Base-by-base conservation (phyloP, 1,284 basidiomycete genomes). In the Bondarzewia mesenterica region DNA sequence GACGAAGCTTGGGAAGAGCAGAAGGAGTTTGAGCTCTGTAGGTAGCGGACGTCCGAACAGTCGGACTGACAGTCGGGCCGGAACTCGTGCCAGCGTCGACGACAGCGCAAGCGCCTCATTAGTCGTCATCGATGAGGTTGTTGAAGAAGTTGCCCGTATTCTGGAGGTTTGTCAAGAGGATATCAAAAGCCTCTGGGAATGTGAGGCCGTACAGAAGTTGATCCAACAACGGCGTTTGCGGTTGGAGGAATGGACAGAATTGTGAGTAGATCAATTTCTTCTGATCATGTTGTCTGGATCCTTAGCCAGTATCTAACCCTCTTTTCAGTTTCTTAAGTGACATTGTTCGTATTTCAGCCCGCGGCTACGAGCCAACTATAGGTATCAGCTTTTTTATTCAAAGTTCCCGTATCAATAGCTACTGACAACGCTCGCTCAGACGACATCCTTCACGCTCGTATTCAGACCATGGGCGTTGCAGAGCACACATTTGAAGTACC, bases 401-500 rank as follows among this genome's bases (percentile, higher is more conserved):
- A 25, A 44, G 43, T 48, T 44, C 29, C 21, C 45, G 18, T 46
- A 35, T n/a, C 4, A 16, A 37, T n/a, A 23, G 14, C 36, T 32
- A 36, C 60, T 61, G 62, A 67, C 66, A 62, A n/a, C 37, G n/a
- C 23, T 10, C 16, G 36, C n/a, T 12, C 51, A 88, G 87, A 89
- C 61, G 87, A 90, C 58, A 89, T 90, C 47, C 70, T 90, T 10
- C 86, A 88, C 58, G 86, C 85, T 18, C 82, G 87, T 22, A 83
- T 90, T 45, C 87, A 89, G 58, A 90, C 86, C 6, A 88, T 90
- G 80, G 86, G 86, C 2, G 82, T 90, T 4, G 76, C 84, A 1
- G 86, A 89, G 61, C 86, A 89, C 58, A 71, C 80, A 29, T 90
- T 90, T 48, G 71, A 75, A 40, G 74, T 89, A 36, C 78, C 80